Base-by-base conservation (phyloP, 164 flowering plant genomes). In the Stephania yunnanensis region DNA sequence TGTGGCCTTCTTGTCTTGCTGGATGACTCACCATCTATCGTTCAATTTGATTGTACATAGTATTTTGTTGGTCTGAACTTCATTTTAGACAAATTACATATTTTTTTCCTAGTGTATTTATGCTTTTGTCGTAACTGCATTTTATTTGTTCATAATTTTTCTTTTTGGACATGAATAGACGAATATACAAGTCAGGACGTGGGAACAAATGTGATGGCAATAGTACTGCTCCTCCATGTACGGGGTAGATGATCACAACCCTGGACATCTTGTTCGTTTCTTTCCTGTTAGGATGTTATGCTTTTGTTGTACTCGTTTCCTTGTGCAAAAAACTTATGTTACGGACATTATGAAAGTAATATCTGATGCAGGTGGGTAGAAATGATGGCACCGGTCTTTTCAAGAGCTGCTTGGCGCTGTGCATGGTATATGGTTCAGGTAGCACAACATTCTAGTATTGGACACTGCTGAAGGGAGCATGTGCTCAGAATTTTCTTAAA, bases 341-440 rank as follows among this genome's bases (percentile, higher is more conserved):
- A 46, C 7, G 15, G 12, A 7, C 45, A 55, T 42, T 55, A 44
- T 10, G 44, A 68, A 74, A 25, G 7, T 11, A 65, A 52, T 73
- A 10, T 74, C 12, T 76, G 76, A 17, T 82, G 80, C 89, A 95
- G 98, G 72, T 95, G 97, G 97, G 97, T 95, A 29, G 97, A 95
- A 87, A 90, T 93, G 94, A 95, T 95, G 99, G 99, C 95, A 64
- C 99, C 99, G 31, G 99, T 92, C 53, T 95, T 93, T 80, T 95
- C 99, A 48, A 90, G 80, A 80, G 87, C 86, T 50, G 92, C 97
- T 6, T 95, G 99, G 99, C 84, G 87, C 61, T 95, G 99, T 82
- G 85, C 83, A 19, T 95, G 98, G 98, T 84, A 91, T 79, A 89
- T 95, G 98, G 82, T 92, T 75, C 98, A 94, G 97, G 98, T 92